These are phyloP conservation scores for Penicillium sp. DNA, from an alignment of 2,329 filamentous ascomycete genomes.

Conservation along the genomic window DNA sequence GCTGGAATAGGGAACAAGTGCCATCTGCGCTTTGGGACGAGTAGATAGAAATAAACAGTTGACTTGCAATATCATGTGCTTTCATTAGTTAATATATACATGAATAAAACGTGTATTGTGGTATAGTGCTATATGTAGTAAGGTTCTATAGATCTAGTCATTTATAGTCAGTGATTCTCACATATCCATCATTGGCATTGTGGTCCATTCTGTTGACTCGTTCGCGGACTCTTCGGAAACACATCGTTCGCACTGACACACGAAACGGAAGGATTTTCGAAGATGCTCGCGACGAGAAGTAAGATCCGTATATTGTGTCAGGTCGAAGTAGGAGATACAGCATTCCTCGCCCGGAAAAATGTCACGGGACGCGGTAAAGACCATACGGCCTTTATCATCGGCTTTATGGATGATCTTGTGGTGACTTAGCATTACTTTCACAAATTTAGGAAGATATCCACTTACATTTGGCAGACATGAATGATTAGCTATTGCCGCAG, in stretches of 20 bases:
- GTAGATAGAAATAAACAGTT: neutral
- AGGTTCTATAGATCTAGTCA: neutral
- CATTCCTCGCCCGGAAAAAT: conserved; percentile 33
- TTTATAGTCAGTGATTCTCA: neutral
- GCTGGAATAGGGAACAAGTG: neutral
- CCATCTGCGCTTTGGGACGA: neutral
- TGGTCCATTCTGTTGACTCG: conserved; percentile 15
- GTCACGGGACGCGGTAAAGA: conserved; percentile 30
- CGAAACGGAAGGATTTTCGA: conserved; percentile 28
- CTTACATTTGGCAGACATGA: conserved; percentile 26
- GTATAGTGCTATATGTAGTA: conserved; percentile 1
- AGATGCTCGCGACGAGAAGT: conserved; percentile 25
- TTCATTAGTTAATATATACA: neutral
- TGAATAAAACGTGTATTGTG: neutral
- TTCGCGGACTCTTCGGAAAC: conserved; percentile 19
- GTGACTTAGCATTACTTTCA: neutral
- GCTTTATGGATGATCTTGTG: conserved; percentile 32
- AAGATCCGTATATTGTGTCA: conserved; percentile 21
- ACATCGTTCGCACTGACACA: conserved; percentile 30
- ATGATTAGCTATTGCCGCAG: conserved; percentile 25
- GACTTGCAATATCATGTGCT: neutral
- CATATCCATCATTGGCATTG: conserved; percentile 20
- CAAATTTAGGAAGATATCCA: neutral
- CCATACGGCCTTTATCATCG: conserved; percentile 29
- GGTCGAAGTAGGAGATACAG: conserved; percentile 35